A percentile compares a stretch with the other conserved stretches of the same genome.
These are phyloP conservation scores for Geranomyces michiganensis DNA, from an alignment of 192 early-diverging fungal species.

Conservation along the genomic window DNA sequence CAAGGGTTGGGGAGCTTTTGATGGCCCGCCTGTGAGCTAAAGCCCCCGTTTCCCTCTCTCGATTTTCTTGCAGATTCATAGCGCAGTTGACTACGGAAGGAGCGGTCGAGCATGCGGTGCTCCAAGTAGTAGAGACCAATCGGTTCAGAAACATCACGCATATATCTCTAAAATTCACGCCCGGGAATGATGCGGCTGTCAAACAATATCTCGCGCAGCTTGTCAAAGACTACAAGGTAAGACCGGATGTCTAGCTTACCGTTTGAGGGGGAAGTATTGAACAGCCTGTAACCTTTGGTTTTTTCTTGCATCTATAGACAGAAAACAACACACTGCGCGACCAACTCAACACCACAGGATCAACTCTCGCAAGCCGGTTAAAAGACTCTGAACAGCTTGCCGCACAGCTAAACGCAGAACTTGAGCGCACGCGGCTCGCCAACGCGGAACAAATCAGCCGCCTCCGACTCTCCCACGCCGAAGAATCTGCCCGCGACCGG, in stretches of 20 bases:
- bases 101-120: conserved; percentile 23
- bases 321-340: conserved; percentile 20
- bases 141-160: conserved; percentile 60
- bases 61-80: conserved; percentile 41
- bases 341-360: conserved; percentile 32
- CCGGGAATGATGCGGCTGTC: conserved; percentile 50
- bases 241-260: background rate
- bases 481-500: conserved; percentile 42
- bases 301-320: background rate
- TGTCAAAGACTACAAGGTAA: conserved; percentile 51
- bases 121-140: conserved; percentile 59
- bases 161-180: conserved; percentile 47
- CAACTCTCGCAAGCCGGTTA: conserved; percentile 24
- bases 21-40: too few species aligned
- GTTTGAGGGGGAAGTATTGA: too few species aligned
- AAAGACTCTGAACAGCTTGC: conserved; percentile 16
- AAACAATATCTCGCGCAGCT: conserved; percentile 56
- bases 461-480: conserved; percentile 36
- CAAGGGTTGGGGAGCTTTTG: too few species aligned
- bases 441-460: conserved; percentile 39
- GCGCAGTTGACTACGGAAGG: conserved; percentile 36
- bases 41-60: too few species aligned
- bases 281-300: too few species aligned
- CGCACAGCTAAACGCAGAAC: conserved; percentile 26
- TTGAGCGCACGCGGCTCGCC: conserved; percentile 37